These are phyloP conservation scores for Mycena sanguinolenta DNA, from an alignment of 768 basidiomycete genomes.

Conservation along the genomic window DNA sequence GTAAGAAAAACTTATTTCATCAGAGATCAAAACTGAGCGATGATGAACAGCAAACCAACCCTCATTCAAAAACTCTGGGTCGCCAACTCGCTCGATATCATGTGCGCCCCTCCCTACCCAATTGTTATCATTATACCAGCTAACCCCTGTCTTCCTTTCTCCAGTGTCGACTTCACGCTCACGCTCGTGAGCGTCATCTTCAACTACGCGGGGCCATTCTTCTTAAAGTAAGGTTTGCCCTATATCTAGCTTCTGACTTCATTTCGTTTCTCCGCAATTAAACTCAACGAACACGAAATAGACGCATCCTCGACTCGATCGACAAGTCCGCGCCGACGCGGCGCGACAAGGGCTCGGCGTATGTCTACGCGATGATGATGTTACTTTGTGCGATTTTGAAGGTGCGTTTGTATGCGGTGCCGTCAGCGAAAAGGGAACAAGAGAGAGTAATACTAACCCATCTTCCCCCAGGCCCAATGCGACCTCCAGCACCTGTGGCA, in stretches of 20 bases:
- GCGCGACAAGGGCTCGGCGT: constrained; percentile 70
- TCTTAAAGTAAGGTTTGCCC: constrained; percentile 71
- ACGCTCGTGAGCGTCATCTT: constrained; percentile 80
- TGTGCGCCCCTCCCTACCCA: background rate
- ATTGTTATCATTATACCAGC: background rate
- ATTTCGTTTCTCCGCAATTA: background rate
- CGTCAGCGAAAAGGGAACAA: no score
- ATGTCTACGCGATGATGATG: constrained; percentile 84
- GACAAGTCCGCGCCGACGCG: constrained; percentile 56
- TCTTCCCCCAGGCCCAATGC: background rate
- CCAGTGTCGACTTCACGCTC: constrained; percentile 73
- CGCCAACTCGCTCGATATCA: constrained; percentile 28
- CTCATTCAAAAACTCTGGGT: constrained; percentile 13
- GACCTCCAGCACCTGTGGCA: constrained; percentile 84
- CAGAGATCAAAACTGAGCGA: no score
- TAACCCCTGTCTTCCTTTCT: background rate
- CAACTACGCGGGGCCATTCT: constrained; percentile 87
- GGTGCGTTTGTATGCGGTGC: constrained; percentile 47
- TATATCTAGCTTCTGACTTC: no score
- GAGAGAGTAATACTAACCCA: no score
- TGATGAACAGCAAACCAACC: constrained; percentile 6
- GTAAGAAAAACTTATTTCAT: no score
- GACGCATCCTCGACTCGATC: constrained; percentile 44
- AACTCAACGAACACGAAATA: background rate
- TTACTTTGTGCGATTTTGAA: constrained; percentile 73